Evolutionary conservation across 768 basidiomycete genomes (phyloP), one percentile per base, ranked within the genome.

Genomic region (Phanerochaete carnosa): DNA sequence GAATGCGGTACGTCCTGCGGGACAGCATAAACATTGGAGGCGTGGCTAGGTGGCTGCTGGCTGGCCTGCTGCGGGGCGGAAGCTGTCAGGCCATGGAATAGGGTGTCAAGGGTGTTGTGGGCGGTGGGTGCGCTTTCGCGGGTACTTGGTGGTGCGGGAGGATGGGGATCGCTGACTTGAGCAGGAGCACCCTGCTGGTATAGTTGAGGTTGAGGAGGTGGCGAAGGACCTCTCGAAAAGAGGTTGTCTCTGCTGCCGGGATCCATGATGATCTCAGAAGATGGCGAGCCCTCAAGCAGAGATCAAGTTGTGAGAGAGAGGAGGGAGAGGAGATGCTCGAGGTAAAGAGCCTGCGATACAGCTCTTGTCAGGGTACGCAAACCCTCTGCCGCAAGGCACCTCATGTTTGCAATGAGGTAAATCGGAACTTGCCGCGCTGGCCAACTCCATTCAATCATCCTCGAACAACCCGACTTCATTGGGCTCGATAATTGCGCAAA

Each of bases 101-200:
- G 80, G 54, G 85, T 81, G 63, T 90, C 89, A 66, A 92, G 81
- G 62, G 87, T 80, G 64, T 75, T 83, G 32, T 83, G 78, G 62
- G 86, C 77, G 46, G 77, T 77, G 43, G 72, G 75, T 28, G 79
- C 67, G 32, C 75, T 63, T 57, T 80, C 77, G 66, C 75, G 70
- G 55, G 70, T 57, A 32, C 70, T 68, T 59, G 70, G 70, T 5
- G 70, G 57, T 23, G 72, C 68, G 13, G 74, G 70, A 55, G 65
- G 72, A 63, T 74, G 68, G 64, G 72, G 72, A 63, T 76, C 71
- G 63, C 51, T 62, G 23, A 54, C 51, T 63, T 66, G 66, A 28
- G 65, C 33, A 28, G 64, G 65, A 23, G 61, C 50, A n/a, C 57
- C 50, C 46, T 67, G 39, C 8, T 7, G 65, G 68, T 70, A 70